A percentile compares a stretch with the other conserved stretches of the same genome.
These are phyloP conservation scores for Solanum bulbocastanum DNA, from an alignment of 257 asterid genomes.

Conservation along the genomic window DNA sequence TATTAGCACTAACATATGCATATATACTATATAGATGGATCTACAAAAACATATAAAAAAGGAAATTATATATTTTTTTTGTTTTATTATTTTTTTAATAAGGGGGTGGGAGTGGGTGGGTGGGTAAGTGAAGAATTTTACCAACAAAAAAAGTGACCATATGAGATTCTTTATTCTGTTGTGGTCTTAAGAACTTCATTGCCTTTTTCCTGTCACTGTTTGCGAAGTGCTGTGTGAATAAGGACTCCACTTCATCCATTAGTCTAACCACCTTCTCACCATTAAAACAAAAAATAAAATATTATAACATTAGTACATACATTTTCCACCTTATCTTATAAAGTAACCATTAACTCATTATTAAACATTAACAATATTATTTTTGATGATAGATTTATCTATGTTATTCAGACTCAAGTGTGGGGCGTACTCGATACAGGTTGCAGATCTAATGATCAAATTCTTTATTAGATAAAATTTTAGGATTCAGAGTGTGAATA, in stretches of 20 bases:
- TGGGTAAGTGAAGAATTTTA: conserved; percentile 4
- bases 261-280: conserved; percentile 64
- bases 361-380: background rate
- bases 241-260: conserved; percentile 98
- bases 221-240: conserved; percentile 93
- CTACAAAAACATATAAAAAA: background rate
- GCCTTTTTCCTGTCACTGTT: conserved; percentile 81
- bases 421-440: background rate
- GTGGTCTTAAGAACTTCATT: conserved; percentile 87
- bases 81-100: background rate
- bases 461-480: background rate
- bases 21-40: background rate
- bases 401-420: background rate
- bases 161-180: conserved; percentile 74
- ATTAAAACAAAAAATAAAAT: background rate
- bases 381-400: background rate
- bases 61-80: background rate
- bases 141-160: conserved; percentile 90
- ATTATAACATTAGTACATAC: background rate
- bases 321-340: background rate
- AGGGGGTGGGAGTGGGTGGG: background rate
- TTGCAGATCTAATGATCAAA: background rate
- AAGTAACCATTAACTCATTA: background rate
- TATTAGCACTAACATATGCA: background rate
- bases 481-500: background rate